Base-by-base conservation (phyloP, 768 basidiomycete species). In the Macrolepiota fuliginosa region DNA sequence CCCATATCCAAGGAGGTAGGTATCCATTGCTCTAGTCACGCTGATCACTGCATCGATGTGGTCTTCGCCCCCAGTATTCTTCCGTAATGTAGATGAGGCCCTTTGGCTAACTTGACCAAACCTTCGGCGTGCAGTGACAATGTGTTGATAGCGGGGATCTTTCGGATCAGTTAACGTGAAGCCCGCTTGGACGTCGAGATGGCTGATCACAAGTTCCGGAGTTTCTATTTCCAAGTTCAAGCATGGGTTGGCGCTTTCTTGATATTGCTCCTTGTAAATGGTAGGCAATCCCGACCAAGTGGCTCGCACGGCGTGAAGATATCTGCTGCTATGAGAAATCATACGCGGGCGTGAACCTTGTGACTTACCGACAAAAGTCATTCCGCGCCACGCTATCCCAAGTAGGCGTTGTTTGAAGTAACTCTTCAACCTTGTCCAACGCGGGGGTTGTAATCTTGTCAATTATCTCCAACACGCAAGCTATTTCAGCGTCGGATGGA, bases 21-120 rank as follows among this genome's bases (percentile, higher is more conserved):
- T 83, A 65, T 93, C 92, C 47, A 93, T 87, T 3, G 87, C 88
- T 50, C 85, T 86, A 24, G 86, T 82, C 17, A 92, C 83, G 39
- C 79, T 79, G 36, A 92, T 81, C 35, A 96, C 85, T 4, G 92
- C 90, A 71, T 98, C 96, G 47, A 92, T 90, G 63, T 92, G 90
- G 69, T 94, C 91, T 71, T 93, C 92, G 36, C 83, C 85, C 47
- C 82, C 83, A 12, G 79, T 82, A 46, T 83, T 81, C 66, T 83
- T 80, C 39, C 85, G 83, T 40, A 94, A 75, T 15, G 84, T 79
- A 22, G 75, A 77, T 1, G 93, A 87, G 1, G 92, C 93, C 35
- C 75, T 74, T 62, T 90, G 85, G 39, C 92, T 73, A 11, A 92
- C 74, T 37, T 83, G 73, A 2, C 91, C 94, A 65, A 90, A 90